A percentile compares a stretch with the other conserved stretches of the same genome.
Evolutionary conservation across 1,139 yeast genomes (phyloP).

Genomic region (Pichia norvegensis): DNA sequence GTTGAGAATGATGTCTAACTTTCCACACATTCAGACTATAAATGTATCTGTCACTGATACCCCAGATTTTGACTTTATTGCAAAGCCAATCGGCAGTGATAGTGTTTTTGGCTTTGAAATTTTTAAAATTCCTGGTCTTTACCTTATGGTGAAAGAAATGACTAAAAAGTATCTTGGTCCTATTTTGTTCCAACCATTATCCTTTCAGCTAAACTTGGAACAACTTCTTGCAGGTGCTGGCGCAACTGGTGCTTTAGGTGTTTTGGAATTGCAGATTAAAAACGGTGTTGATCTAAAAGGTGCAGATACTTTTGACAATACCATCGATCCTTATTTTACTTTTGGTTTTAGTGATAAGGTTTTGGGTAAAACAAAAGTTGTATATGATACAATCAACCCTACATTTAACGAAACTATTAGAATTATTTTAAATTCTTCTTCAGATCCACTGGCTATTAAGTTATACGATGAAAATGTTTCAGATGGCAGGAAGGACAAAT

Average conservation of each 20-base stretch:
- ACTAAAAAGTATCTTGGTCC: slow-evolving; percentile 82
- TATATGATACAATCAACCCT: slow-evolving; percentile 60
- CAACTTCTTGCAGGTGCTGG: slow-evolving; percentile 84
- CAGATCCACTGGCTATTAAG: slow-evolving; percentile 71
- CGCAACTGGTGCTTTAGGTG: slow-evolving; percentile 77
- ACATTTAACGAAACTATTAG: slow-evolving; percentile 76
- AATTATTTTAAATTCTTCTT: slow-evolving; percentile 62
- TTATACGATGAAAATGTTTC: slow-evolving; percentile 57
- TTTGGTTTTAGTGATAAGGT: slow-evolving; percentile 54
- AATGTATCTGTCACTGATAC: slow-evolving; percentile 78
- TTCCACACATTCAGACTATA: slow-evolving; percentile 89
- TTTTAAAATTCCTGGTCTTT: slow-evolving; percentile 77
- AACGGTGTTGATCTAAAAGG: slow-evolving; percentile 64
- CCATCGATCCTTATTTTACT: slow-evolving; percentile 85
- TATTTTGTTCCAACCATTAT: slow-evolving; percentile 76
- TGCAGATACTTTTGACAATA: slow-evolving; percentile 61
- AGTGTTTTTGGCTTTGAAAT: slow-evolving; percentile 80
- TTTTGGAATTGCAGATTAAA: slow-evolving; percentile 60
- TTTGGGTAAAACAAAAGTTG: slow-evolving; percentile 60
- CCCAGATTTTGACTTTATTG: slow-evolving; percentile 77
- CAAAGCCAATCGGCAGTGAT: slow-evolving; percentile 65
- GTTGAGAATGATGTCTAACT: slow-evolving; percentile 78
- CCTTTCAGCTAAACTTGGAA: slow-evolving; percentile 86
- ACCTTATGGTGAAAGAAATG: slow-evolving; percentile 75
- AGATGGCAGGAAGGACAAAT: slow-evolving; percentile 71